Conservation (phyloP, 345 rosid species). For the Rhodomyrtus tomentosa region DNA sequence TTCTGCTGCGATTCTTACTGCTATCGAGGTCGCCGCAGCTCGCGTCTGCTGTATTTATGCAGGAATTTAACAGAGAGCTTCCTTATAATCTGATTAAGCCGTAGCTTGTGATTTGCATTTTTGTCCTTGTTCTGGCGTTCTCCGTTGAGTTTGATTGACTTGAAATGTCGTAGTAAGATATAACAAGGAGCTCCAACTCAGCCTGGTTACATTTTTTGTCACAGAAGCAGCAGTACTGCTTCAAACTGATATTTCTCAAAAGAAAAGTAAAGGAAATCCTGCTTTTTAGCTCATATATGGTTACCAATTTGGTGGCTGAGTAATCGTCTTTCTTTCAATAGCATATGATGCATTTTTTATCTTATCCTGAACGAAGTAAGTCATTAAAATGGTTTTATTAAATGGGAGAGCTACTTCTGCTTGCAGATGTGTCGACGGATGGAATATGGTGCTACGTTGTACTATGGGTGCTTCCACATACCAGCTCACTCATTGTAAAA, state of each 20-base stretch:
- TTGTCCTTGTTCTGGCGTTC: not conserved
- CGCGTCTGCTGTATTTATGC: not conserved
- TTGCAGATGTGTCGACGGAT: conserved; percentile 77
- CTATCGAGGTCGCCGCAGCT: not conserved
- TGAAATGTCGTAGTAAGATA: not conserved
- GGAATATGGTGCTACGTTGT: conserved; percentile 80
- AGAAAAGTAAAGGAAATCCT: not conserved
- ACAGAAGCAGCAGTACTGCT: not conserved
- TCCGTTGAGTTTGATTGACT: not conserved
- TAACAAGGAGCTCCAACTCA: not conserved
- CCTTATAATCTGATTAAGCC: not conserved
- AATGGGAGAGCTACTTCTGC: not conserved
- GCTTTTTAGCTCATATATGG: not conserved
- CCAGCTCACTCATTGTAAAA: conserved; percentile 28
- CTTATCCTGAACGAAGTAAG: not conserved
- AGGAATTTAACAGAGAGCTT: not conserved
- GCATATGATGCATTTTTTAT: not conserved
- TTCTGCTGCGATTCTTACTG: not conserved
- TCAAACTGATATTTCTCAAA: not conserved
- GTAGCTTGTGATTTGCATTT: not conserved
- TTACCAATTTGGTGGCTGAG: not conserved
- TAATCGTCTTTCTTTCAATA: not conserved
- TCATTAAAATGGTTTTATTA: not conserved
- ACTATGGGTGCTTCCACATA: conserved; percentile 62
- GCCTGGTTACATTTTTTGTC: not conserved